Evolutionary conservation across 2,329 filamentous ascomycete genomes (phyloP), one percentile per base, ranked within the genome.

Genomic region (Knufia petricola): DNA sequence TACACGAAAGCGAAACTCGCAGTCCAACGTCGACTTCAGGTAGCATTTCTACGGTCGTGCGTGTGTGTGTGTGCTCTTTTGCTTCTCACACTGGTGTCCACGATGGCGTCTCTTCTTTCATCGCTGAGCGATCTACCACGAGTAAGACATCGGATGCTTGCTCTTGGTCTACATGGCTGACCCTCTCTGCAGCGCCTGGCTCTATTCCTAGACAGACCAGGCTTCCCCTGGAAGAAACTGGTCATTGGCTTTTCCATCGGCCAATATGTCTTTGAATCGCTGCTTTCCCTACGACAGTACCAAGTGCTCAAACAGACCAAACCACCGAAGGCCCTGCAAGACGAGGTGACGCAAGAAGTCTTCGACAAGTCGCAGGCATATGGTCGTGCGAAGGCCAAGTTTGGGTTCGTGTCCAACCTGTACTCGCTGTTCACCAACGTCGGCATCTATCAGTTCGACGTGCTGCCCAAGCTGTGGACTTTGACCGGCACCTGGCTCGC

Each of bases 181-280:
- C 30, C 23, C 10, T 50, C 49, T 50, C 49, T 19, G 32, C 61
- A 79, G 74, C 73, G 78, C 73, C 81, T 96, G 59, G 87, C 87
- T 64, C 80, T 79, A 67, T 82, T 85, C 68, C 83, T 96, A 61
- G 92, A 98, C 73, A 81, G 86, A 63, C 89, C 90, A 50, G 75
- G 86, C 63, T 95, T 96, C 72, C 90, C 92, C 48, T 98, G 92
- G 92, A 98, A 95, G 79, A 85, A 81, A 66, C 81, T 98, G 60
- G 89, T 98, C 61, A 78, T 96, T 59, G 86, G 88, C 61, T 98
- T 98, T 72, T 94, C 88, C 24, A 66, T 96, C 60, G 87, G 85
- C 53, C 87, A 98, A 65, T 96, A 87, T 66, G 70, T 87, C 48
- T 82, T 98, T 63, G 92, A 98, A 67, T 82, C 87, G 38, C 86